phyloP scores from a whole-genome alignment of 202 grass and related monocot genomes.

The Zoysia matrella region DNA sequence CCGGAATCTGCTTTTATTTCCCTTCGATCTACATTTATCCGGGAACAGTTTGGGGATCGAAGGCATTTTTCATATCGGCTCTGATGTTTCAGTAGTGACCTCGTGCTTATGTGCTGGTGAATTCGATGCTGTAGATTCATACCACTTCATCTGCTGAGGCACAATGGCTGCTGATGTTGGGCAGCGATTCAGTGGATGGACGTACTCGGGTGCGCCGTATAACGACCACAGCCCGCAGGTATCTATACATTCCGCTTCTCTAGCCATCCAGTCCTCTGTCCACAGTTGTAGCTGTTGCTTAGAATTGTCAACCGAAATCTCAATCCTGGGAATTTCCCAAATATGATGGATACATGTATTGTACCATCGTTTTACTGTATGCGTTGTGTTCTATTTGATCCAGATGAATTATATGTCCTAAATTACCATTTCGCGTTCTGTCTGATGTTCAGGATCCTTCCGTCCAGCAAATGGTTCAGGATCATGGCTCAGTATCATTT shows the following conservation, averaged over 20 bases:
- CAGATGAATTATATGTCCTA: background rate
- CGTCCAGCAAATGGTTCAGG: constrained; percentile 64
- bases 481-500: constrained; percentile 84
- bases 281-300: background rate
- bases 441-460: constrained; percentile 52
- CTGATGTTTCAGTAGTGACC: background rate
- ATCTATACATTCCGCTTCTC: constrained; percentile 8
- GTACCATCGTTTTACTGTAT: background rate
- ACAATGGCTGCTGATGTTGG: constrained; percentile 61
- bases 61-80: background rate
- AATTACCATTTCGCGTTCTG: background rate
- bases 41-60: background rate
- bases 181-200: constrained; percentile 46
- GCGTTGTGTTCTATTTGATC: background rate
- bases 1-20: background rate
- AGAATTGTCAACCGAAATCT: background rate
- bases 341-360: background rate
- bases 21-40: background rate
- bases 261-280: background rate
- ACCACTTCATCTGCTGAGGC: constrained; percentile 23
- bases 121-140: constrained; percentile 32
- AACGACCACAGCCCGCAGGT: constrained; percentile 34
- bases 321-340: background rate
- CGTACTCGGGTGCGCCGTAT: constrained; percentile 43
- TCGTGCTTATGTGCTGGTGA: background rate